Evolutionary conservation across 495 filamentous ascomycete genomes (phyloP).

Genomic region (Staphylotrichum tortipilum): DNA sequence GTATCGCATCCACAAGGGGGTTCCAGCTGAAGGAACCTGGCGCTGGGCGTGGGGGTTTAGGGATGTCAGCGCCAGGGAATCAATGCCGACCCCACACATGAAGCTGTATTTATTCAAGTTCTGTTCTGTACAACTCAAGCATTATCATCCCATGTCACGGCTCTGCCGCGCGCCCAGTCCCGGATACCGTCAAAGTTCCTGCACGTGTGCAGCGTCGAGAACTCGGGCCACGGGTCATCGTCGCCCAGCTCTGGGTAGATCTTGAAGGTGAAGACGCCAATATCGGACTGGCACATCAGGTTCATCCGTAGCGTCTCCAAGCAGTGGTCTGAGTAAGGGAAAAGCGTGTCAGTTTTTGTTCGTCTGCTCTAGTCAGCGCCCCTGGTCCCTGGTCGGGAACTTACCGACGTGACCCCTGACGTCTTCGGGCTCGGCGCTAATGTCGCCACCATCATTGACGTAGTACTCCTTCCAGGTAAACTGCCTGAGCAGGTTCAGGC

Average conservation of each 20-base stretch:
- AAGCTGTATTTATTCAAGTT: too few species aligned
- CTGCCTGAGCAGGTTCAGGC: neutral
- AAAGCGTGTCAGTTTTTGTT: neutral
- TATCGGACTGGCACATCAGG: neutral
- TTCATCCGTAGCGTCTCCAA: neutral
- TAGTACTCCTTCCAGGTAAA: neutral
- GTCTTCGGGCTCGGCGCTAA: neutral
- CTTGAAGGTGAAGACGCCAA: conserved; percentile 1
- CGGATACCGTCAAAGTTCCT: neutral
- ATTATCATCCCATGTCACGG: conserved; percentile 1
- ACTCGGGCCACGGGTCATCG: conserved; percentile 1
- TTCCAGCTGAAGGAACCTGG: neutral
- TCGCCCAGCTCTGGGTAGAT: conserved; percentile 1
- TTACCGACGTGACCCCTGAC: neutral
- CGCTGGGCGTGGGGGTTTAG: neutral
- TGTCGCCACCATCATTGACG: neutral
- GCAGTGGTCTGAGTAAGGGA: neutral
- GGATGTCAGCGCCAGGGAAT: neutral
- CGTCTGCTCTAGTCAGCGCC: too few species aligned
- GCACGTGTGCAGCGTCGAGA: conserved; percentile 2
- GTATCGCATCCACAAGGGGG: neutral
- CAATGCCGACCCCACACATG: too few species aligned
- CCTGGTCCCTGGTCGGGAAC: too few species aligned
- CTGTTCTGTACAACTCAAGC: neutral
- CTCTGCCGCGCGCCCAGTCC: neutral